A percentile compares a stretch with the other conserved stretches of the same genome.
phyloP scores from a whole-genome alignment of 2,329 filamentous ascomycete species.

The Teratosphaeria destructans region DNA sequence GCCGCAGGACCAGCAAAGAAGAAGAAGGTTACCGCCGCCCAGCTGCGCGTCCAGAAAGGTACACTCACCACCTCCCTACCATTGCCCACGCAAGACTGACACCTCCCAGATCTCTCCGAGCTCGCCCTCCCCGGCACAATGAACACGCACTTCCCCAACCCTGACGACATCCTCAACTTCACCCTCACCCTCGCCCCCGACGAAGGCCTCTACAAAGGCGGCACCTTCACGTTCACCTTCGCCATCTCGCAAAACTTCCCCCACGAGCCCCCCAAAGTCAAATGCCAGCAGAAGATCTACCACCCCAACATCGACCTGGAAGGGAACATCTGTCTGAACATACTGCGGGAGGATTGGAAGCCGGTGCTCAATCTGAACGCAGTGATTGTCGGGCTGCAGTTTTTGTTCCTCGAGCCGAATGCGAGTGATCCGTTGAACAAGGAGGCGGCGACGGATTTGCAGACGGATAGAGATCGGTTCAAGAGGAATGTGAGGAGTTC shows the following conservation, averaged over 20 bases:
- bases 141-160: slow-evolving; percentile 70
- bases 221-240: slow-evolving; percentile 82
- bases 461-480: slow-evolving; percentile 75
- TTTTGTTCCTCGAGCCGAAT: slow-evolving; percentile 95
- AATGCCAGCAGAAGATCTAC: slow-evolving; percentile 96
- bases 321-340: slow-evolving; percentile 96
- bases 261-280: slow-evolving; percentile 94
- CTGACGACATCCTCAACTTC: slow-evolving; percentile 80
- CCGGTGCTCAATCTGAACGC: slow-evolving; percentile 94
- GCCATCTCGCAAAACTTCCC: slow-evolving; percentile 91
- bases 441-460: slow-evolving; percentile 87
- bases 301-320: slow-evolving; percentile 98
- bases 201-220: slow-evolving; percentile 81
- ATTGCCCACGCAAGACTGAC: not conserved
- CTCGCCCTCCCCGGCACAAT: slow-evolving; percentile 69
- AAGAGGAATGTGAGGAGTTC: slow-evolving; percentile 78
- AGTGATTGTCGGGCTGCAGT: slow-evolving; percentile 88
- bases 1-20: slow-evolving; percentile 69
- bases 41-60: slow-evolving; percentile 95
- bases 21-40: slow-evolving; percentile 96
- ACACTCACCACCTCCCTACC: slow-evolving; percentile 7
- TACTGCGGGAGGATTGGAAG: slow-evolving; percentile 97
- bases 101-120: slow-evolving; percentile 62
- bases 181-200: slow-evolving; percentile 72
- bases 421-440: slow-evolving; percentile 97